These are phyloP conservation scores for Phyllosticta citrichinensis DNA, from an alignment of 2,329 filamentous ascomycete genomes.

Conservation along the genomic window DNA sequence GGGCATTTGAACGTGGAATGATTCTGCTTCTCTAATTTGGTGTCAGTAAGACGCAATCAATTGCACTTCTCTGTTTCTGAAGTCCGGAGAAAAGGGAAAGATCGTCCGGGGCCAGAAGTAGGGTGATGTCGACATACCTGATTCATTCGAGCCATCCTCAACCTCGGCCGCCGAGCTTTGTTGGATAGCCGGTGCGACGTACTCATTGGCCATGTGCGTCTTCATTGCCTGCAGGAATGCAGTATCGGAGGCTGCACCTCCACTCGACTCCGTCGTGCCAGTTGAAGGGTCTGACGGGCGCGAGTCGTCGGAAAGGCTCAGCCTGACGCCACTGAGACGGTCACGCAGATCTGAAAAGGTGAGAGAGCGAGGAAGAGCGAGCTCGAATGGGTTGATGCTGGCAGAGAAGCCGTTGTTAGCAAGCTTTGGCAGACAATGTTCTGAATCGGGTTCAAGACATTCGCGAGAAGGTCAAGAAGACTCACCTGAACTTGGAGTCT, in stretches of 20 bases:
- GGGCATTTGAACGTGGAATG: not conserved
- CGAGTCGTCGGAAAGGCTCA: not conserved
- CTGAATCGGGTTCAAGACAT: not conserved
- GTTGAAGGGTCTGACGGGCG: not conserved
- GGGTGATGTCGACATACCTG: not conserved
- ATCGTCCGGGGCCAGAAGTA: not conserved
- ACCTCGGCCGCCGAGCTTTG: not conserved
- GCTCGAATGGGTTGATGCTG: not conserved
- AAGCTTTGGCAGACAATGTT: not conserved
- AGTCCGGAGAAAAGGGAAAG: not conserved
- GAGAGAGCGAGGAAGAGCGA: not conserved
- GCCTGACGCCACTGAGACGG: not conserved
- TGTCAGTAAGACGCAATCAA: not conserved
- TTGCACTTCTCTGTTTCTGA: not conserved
- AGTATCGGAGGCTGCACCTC: not conserved
- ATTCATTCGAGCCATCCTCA: not conserved
- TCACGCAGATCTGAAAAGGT: not conserved
- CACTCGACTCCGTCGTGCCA: not conserved
- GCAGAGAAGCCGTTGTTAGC: not conserved
- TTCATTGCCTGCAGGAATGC: not conserved
- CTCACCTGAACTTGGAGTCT: not conserved
- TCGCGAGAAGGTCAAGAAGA: not conserved
- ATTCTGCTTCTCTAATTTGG: not conserved
- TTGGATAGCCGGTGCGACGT: not conserved
- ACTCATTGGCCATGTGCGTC: not conserved